Percentiles rank a stretch among this genome's conserved stretches.
phyloP scores from a whole-genome alignment of 2,329 filamentous ascomycete species.

The Alternaria burnsii region DNA sequence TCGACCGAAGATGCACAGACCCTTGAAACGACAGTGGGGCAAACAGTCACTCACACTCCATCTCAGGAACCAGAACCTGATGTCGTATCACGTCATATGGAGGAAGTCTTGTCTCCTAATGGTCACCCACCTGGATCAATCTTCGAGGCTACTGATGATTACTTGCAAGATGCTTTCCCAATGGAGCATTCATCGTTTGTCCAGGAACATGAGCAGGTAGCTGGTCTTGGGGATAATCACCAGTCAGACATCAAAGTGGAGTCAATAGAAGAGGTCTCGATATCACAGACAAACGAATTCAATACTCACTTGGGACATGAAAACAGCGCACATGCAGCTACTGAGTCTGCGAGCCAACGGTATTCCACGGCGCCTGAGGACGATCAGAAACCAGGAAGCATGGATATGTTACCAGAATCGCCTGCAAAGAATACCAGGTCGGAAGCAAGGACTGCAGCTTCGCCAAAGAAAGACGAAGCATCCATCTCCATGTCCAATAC shows the following conservation, averaged over 20 bases:
- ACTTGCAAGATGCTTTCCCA: conserved; percentile 15
- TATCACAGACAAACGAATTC: conserved; percentile 14
- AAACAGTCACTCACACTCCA: conserved; percentile 9
- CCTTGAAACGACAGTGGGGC: conserved; percentile 2
- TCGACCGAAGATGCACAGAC: conserved; percentile 8
- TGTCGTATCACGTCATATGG: background rate
- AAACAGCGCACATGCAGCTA: background rate
- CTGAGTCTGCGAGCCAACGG: conserved; percentile 17
- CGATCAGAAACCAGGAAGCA: conserved; percentile 32
- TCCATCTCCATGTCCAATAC: conserved; percentile 18
- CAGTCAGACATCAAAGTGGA: conserved; percentile 42
- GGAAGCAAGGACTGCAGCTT: conserved; percentile 37
- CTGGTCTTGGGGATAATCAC: conserved; percentile 8
- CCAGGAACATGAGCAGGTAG: conserved; percentile 5
- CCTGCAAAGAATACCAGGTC: conserved; percentile 46
- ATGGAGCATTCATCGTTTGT: conserved; percentile 6
- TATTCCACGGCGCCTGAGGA: conserved; percentile 30
- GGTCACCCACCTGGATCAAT: conserved; percentile 12
- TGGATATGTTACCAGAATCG: conserved; percentile 29
- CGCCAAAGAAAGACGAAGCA: conserved; percentile 29
- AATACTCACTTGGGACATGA: conserved; percentile 1
- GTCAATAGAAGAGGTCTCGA: conserved; percentile 37
- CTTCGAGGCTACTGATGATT: conserved; percentile 14
- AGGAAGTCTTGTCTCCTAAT: background rate
- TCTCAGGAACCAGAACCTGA: conserved; percentile 10